Conservation (phyloP, 306 rosid species). For the Castanea crenata region DNA sequence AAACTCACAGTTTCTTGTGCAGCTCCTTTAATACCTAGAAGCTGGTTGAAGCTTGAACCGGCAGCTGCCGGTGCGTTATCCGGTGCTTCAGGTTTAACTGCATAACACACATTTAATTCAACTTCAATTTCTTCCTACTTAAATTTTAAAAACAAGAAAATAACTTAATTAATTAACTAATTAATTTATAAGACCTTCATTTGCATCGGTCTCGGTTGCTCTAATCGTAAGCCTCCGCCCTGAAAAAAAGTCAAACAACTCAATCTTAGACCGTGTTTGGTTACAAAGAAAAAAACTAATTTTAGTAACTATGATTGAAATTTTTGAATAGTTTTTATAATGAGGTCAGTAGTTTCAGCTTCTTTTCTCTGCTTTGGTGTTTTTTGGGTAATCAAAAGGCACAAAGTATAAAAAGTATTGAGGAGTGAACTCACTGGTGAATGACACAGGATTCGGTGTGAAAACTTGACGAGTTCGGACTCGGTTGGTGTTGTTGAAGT, state of each 20-base stretch:
- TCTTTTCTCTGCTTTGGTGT: background rate
- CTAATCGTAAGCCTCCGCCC: constrained; percentile 55
- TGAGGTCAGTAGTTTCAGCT: background rate
- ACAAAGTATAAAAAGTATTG: background rate
- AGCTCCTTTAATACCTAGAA: constrained; percentile 67
- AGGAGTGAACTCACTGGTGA: constrained; percentile 49
- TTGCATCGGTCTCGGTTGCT: constrained; percentile 60
- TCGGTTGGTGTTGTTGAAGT: constrained; percentile 18
- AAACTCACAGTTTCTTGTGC: constrained; percentile 52
- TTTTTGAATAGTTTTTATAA: background rate
- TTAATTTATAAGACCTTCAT: constrained; percentile 43
- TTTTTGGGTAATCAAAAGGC: background rate
- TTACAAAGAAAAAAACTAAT: background rate
- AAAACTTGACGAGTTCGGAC: constrained; percentile 27
- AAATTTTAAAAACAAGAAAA: background rate
- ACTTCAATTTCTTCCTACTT: background rate
- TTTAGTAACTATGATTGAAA: background rate
- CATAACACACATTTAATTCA: background rate
- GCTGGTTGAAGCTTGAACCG: constrained; percentile 63
- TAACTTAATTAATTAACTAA: background rate
- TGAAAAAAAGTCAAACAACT: constrained; percentile 17
- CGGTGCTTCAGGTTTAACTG: constrained; percentile 57
- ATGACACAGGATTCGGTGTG: constrained; percentile 39
- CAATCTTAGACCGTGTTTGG: background rate
- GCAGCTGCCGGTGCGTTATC: constrained; percentile 43